Base-by-base conservation (phyloP, 106 monocot species). In the Gastrodia elata region DNA sequence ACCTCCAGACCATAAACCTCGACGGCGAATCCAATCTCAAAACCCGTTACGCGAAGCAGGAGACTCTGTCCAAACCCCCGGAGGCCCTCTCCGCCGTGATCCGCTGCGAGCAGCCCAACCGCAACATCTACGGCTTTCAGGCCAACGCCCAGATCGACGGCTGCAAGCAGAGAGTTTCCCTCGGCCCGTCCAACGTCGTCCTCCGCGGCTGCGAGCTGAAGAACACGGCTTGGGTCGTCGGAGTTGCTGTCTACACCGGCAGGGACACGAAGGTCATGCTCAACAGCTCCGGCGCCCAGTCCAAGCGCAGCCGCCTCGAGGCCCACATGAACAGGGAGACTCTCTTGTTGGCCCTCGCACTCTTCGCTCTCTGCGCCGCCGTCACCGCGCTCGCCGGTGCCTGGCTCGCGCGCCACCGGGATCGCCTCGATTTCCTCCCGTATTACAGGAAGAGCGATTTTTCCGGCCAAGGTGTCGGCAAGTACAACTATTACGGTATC, bases 211-310 rank as follows among this genome's bases (percentile, higher is more conserved):
- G 91, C 71, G 81, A 85, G 74, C 72, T 94, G 6, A 94, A 94
- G 84, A 94, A 91, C 75, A 94, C 94, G 2, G 38, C 65, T 8
- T 88, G 90, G 88, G 82, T 76, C 0, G 67, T 86, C 8, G 94
- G 94, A 7, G 87, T 94, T 18, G 90, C 85, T 26, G 94, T 90
- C 9, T 94, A 94, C 74, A 70, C 86, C 6, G 94, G 94, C 0
- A 74, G 44, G 71, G 88, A 94, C 44, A 94, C 94, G 10, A 94
- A 94, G 77, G 94, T 91, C 38, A 94, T 94, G 94, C 77, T 91
- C 9, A 94, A 94, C 69, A 88, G 77, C 79, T 86, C 94, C 14
- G 90, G 86, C 8, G 76, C 94, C 1, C 83, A 85, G 4, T 94
- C 86, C 4, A 94, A 94, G 75, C 64, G 91, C 75, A 88, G 88